phyloP scores from a whole-genome alignment of 257 asterid genomes.

The Forsythia suspensa region DNA sequence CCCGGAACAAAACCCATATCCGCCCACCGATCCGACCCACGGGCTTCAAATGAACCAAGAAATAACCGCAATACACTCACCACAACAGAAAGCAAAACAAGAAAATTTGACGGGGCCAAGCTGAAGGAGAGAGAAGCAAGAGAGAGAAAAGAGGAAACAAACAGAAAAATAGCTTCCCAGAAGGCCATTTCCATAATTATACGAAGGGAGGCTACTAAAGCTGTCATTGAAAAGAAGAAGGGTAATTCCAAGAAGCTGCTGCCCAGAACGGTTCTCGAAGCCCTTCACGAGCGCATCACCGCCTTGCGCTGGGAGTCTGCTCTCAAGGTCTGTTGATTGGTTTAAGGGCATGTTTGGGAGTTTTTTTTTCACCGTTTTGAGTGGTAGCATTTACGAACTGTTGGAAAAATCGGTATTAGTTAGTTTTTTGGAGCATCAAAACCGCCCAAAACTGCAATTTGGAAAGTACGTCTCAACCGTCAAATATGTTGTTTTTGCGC shows the following conservation, averaged over 20 bases:
- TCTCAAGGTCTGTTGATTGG: constrained; percentile 34
- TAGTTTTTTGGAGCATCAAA: no score
- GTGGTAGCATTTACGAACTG: no score
- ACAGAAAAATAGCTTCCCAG: constrained; percentile 80
- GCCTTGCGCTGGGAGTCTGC: constrained; percentile 98
- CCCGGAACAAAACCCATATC: background rate
- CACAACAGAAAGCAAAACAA: constrained; percentile 7
- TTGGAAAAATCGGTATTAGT: no score
- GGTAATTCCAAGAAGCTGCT: constrained; percentile 65
- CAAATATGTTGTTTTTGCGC: no score
- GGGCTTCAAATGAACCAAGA: constrained; percentile 24
- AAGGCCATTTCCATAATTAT: constrained; percentile 81
- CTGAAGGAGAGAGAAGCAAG: constrained; percentile 47
- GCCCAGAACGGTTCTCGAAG: constrained; percentile 81
- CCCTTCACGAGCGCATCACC: constrained; percentile 91
- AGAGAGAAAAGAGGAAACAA: constrained; percentile 68
- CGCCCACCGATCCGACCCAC: constrained; percentile 17
- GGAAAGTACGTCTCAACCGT: no score
- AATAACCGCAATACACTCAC: background rate
- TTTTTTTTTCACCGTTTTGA: no score
- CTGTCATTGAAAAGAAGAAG: constrained; percentile 76
- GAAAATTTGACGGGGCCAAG: constrained; percentile 36
- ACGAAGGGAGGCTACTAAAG: constrained; percentile 87
- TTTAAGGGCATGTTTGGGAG: background rate
- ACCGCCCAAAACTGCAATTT: no score